These are phyloP conservation scores for Cornus suecica DNA, from an alignment of 148 eudicot species.

Conservation along the genomic window DNA sequence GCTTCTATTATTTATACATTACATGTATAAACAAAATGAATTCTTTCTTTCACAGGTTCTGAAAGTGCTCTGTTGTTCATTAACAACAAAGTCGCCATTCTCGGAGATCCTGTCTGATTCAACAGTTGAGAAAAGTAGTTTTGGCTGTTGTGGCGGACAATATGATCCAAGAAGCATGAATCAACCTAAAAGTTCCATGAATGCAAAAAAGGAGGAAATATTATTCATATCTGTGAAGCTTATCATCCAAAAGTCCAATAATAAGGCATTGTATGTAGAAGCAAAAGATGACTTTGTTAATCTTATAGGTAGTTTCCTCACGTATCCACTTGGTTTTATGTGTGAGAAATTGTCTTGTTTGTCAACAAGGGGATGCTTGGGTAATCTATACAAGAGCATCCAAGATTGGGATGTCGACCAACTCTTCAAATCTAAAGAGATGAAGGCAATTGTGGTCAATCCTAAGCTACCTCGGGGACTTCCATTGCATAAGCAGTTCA, in stretches of 20 bases:
- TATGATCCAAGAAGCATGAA: not conserved
- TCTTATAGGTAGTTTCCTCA: conserved; percentile 4
- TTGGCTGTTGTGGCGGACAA: not conserved
- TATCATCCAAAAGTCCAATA: not conserved
- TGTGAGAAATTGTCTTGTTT: too few relatives aligned
- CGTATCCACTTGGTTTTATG: conserved; percentile 4
- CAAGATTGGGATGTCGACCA: too few relatives aligned
- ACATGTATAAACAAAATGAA: too few relatives aligned
- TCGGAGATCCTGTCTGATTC: not conserved
- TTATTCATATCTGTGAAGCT: not conserved
- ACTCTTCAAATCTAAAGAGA: too few relatives aligned
- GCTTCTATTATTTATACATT: not conserved
- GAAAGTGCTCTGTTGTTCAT: not conserved
- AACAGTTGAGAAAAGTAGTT: not conserved
- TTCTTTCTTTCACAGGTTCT: not conserved
- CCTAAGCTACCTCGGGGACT: too few relatives aligned
- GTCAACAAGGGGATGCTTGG: not conserved
- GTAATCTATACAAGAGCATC: too few relatives aligned
- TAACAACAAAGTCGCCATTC: not conserved
- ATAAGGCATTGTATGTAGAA: too few relatives aligned
- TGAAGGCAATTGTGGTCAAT: too few relatives aligned
- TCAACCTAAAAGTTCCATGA: not conserved
- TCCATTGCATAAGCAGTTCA: too few relatives aligned
- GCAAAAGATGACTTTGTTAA: not conserved
- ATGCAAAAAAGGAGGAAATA: too few relatives aligned